A percentile compares a stretch with the other conserved stretches of the same genome.
Evolutionary conservation across 73 alveolate species (phyloP).

Genomic region (Tetrahymena thermophila): DNA sequence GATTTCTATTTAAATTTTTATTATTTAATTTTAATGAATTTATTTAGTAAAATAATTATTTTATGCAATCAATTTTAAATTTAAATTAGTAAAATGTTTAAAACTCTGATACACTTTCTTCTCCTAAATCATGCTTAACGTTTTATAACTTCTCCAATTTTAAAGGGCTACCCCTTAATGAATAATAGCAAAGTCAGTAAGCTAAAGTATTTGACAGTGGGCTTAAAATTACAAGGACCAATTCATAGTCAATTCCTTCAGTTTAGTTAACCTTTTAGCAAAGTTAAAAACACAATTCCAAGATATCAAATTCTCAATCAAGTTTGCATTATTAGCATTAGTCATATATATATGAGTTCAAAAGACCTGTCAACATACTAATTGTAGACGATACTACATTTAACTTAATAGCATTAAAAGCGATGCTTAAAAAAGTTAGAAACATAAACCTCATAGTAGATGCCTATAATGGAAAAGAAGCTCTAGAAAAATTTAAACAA

Average conservation of each 20-base stretch:
- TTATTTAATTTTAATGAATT: no score
- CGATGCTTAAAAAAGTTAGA: neutral
- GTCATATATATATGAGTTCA: neutral
- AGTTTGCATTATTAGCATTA: neutral
- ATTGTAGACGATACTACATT: conserved; percentile 2
- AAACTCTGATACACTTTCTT: neutral
- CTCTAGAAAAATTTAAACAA: neutral
- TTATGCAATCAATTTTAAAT: no score
- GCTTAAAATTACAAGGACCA: neutral
- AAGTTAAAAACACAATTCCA: neutral
- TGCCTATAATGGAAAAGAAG: conserved; percentile 5
- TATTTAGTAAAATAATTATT: no score
- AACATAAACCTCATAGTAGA: neutral
- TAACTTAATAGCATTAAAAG: neutral
- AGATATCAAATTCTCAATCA: neutral
- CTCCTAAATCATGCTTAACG: neutral
- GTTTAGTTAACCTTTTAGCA: neutral
- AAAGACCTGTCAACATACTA: neutral
- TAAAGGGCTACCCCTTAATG: neutral
- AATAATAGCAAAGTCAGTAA: neutral
- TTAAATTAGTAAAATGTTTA: neutral
- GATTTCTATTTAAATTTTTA: no score
- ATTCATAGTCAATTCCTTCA: neutral
- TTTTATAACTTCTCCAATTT: neutral
- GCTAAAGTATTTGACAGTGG: neutral